Conservation (phyloP, 768 basidiomycete genomes). For the Kockovaella imperatae region DNA sequence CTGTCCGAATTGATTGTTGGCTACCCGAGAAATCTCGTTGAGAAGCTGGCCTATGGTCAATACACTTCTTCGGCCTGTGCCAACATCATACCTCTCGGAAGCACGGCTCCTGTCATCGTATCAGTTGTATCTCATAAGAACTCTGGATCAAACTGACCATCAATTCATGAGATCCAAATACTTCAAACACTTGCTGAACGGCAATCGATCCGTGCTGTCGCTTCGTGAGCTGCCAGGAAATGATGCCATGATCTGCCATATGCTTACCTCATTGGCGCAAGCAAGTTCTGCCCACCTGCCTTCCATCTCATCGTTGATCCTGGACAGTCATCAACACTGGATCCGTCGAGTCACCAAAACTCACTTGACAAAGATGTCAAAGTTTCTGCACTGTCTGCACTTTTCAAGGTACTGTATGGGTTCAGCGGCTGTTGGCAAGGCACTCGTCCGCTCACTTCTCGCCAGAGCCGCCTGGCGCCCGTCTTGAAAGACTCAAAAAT, state of each 20-base stretch:
- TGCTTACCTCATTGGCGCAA: conserved; percentile 34
- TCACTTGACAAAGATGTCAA: conserved; percentile 33
- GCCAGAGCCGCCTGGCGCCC: conserved; percentile 39
- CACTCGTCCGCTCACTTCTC: conserved; percentile 23
- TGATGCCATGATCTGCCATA: background rate
- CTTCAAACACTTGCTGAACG: conserved; percentile 41
- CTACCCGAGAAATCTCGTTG: conserved; percentile 28
- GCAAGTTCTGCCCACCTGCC: conserved; percentile 37
- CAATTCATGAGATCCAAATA: conserved; percentile 28
- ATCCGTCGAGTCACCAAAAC: background rate
- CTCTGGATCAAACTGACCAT: conserved; percentile 18
- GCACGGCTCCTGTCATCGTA: conserved; percentile 24
- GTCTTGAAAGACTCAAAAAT: conserved; percentile 39
- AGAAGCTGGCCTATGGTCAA: conserved; percentile 22
- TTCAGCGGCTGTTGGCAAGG: background rate
- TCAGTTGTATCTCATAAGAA: background rate
- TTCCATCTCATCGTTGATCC: conserved; percentile 33
- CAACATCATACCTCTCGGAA: conserved; percentile 21
- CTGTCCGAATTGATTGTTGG: conserved; percentile 42
- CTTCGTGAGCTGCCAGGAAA: conserved; percentile 4
- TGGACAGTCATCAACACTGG: conserved; percentile 5
- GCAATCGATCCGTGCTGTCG: conserved; percentile 33
- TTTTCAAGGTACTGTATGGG: conserved; percentile 27
- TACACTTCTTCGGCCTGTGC: background rate
- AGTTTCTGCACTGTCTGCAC: conserved; percentile 20